Evolutionary conservation across 2,329 filamentous ascomycete genomes (phyloP).

Genomic region (Teratosphaeria destructans): DNA sequence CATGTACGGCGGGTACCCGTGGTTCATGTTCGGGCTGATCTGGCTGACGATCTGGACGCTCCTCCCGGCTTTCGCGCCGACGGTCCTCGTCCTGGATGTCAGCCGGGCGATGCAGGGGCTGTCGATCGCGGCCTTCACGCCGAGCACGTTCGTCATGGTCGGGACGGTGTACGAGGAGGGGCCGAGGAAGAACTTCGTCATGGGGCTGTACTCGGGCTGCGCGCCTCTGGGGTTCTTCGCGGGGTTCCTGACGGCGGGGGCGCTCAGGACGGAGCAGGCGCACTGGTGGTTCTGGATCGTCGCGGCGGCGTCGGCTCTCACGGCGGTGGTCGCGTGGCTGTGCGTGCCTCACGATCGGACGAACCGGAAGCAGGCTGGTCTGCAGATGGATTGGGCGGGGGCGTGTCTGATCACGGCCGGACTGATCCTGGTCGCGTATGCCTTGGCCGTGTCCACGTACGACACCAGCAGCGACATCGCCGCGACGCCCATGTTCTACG

Average conservation of each 20-base stretch:
- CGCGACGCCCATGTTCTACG: constrained; percentile 18
- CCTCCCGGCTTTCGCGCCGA: constrained; percentile 22
- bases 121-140: constrained; percentile 26
- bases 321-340: constrained; percentile 21
- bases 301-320: constrained; percentile 17
- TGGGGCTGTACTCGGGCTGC: constrained; percentile 27
- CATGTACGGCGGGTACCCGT: constrained; percentile 26
- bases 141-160: constrained; percentile 25
- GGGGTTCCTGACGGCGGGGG: constrained; percentile 24
- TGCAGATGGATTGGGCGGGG: constrained; percentile 29
- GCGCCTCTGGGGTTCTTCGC: constrained; percentile 28
- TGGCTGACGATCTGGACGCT: constrained; percentile 27
- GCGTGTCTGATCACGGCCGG: constrained; percentile 25
- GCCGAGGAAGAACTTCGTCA: constrained; percentile 23
- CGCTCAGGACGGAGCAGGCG: constrained; percentile 14
- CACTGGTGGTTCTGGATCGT: constrained; percentile 28
- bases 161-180: constrained; percentile 24
- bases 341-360: constrained; percentile 23
- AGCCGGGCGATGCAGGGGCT: constrained; percentile 28
- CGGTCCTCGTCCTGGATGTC: constrained; percentile 20
- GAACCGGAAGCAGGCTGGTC: constrained; percentile 19
- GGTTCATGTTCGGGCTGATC: constrained; percentile 25
- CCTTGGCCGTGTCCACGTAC: constrained; percentile 24
- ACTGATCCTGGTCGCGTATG: constrained; percentile 25
- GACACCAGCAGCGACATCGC: constrained; percentile 12